These are phyloP conservation scores for Paracorniculantispora psalliotae DNA, from an alignment of 2,329 filamentous ascomycete species.

Conservation along the genomic window DNA sequence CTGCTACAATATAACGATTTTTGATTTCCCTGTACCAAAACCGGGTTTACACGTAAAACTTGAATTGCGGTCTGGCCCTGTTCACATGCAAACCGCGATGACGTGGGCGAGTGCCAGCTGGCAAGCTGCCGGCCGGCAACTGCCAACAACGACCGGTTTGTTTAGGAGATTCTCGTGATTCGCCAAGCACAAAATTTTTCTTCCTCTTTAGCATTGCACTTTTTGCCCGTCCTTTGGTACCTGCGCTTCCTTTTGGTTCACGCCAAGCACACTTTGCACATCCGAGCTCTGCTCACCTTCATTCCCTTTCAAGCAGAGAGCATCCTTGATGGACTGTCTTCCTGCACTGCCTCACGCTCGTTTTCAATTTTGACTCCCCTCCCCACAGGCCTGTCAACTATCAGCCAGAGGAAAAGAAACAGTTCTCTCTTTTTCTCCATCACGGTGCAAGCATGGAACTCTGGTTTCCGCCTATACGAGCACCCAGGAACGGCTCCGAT, in stretches of 20 bases:
- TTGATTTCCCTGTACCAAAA: neutral
- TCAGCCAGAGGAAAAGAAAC: too few species aligned
- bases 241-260: constrained; percentile 1
- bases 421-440: too few species aligned
- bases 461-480: neutral
- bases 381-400: neutral
- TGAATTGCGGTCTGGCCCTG: neutral
- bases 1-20: neutral
- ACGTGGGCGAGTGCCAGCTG: neutral
- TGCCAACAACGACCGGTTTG: neutral
- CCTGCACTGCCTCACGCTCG: neutral
- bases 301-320: neutral
- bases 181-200: neutral
- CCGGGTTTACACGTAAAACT: neutral
- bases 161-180: neutral
- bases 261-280: neutral
- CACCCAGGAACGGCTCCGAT: neutral
- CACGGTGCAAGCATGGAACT: constrained; percentile 2
- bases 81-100: neutral
- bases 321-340: constrained; percentile 10
- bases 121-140: constrained; percentile 8
- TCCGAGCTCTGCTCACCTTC: constrained; percentile 6
- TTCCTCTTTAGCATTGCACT: neutral
- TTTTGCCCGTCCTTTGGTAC: constrained; percentile 9
- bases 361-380: neutral